phyloP scores from a whole-genome alignment of 495 filamentous ascomycete genomes.

The Penicillium simplicissimum region DNA sequence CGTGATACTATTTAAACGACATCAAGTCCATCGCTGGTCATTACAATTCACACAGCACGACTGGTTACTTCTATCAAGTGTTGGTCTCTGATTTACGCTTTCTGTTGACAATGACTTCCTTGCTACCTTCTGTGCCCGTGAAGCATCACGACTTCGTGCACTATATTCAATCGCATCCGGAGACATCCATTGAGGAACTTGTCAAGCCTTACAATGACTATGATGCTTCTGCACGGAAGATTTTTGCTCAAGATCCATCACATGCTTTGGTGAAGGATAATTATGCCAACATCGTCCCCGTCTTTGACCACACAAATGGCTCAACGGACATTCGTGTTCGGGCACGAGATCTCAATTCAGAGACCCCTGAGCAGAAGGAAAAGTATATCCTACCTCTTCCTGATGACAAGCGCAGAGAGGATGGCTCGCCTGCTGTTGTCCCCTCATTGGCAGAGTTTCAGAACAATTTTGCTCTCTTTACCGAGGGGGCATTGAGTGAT shows the following conservation, averaged over 20 bases:
- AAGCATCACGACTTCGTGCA: slow-evolving; percentile 45
- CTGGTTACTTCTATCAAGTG: not conserved
- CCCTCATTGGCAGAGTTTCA: slow-evolving; percentile 65
- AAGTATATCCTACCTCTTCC: slow-evolving; percentile 72
- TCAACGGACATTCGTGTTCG: slow-evolving; percentile 55
- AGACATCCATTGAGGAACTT: slow-evolving; percentile 55
- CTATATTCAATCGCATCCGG: slow-evolving; percentile 49
- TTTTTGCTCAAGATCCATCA: slow-evolving; percentile 68
- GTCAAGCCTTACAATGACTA: slow-evolving; percentile 68
- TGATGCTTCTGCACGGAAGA: slow-evolving; percentile 65
- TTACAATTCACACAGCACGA: not conserved
- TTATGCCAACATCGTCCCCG: slow-evolving; percentile 65
- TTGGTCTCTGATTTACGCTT: not conserved
- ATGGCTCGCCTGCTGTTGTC: slow-evolving; percentile 66
- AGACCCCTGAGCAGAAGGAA: slow-evolving; percentile 58
- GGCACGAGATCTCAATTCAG: slow-evolving; percentile 60
- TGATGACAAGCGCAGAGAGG: slow-evolving; percentile 54
- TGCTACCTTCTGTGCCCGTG: slow-evolving; percentile 41
- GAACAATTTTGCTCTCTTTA: slow-evolving; percentile 76
- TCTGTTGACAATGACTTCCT: slow-evolving; percentile 21
- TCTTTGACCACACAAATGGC: slow-evolving; percentile 61
- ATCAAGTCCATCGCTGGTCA: not conserved
- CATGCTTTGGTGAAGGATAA: slow-evolving; percentile 59
- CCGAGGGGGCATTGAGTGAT: slow-evolving; percentile 62
- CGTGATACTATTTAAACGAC: slow-evolving; percentile 1